Percentiles rank a stretch among this genome's conserved stretches.
phyloP scores from a whole-genome alignment of 768 basidiomycete species.

The Tubosaeta sp. region DNA sequence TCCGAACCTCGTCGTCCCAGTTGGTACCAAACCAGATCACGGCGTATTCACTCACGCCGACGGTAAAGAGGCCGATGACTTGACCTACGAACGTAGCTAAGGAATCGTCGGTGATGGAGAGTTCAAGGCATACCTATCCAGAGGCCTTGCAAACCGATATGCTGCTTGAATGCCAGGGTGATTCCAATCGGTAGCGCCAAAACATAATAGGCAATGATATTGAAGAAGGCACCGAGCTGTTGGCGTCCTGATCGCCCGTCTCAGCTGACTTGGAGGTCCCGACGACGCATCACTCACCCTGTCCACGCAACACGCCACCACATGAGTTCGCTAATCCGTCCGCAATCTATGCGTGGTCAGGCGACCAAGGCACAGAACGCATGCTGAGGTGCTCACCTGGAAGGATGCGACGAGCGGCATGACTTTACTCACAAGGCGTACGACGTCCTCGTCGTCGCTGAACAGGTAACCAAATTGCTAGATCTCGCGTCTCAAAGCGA shows the following conservation, averaged over 20 bases:
- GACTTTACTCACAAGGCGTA: conserved; percentile 41
- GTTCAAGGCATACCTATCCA: conserved; percentile 41
- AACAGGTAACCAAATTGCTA: conserved; percentile 63
- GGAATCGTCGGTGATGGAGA: neutral
- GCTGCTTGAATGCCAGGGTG: conserved; percentile 43
- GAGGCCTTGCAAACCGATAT: conserved; percentile 45
- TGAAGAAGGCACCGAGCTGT: conserved; percentile 71
- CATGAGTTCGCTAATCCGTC: conserved; percentile 52
- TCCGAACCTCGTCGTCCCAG: conserved; percentile 44
- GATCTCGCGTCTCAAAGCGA: neutral
- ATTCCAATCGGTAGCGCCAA: conserved; percentile 51
- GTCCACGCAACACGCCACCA: conserved; percentile 46
- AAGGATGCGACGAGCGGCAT: conserved; percentile 55
- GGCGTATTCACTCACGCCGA: conserved; percentile 64
- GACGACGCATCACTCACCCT: conserved; percentile 27
- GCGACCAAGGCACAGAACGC: neutral
- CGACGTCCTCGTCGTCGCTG: conserved; percentile 59
- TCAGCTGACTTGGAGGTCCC: neutral
- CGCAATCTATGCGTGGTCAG: conserved; percentile 35
- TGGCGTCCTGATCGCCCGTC: conserved; percentile 40
- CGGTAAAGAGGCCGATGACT: conserved; percentile 65
- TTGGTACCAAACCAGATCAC: conserved; percentile 53
- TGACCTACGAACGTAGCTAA: conserved; percentile 45
- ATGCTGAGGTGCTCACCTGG: conserved; percentile 32
- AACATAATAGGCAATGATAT: conserved; percentile 60